These are phyloP conservation scores for Tetracladium setigerum DNA, from an alignment of 495 filamentous ascomycete species.

Conservation along the genomic window DNA sequence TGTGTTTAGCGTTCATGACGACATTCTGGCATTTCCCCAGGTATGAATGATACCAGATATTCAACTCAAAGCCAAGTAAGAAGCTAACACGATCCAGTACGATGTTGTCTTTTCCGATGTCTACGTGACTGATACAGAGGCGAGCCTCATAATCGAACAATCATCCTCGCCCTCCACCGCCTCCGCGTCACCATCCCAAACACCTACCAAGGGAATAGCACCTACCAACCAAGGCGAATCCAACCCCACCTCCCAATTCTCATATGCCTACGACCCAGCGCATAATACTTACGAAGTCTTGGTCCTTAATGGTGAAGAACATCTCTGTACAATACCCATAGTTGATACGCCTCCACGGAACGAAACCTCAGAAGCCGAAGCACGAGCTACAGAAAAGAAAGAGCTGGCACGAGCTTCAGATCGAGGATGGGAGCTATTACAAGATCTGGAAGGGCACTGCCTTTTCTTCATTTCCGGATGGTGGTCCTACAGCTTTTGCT, in stretches of 20 bases:
- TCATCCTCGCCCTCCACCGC: slow-evolving; percentile 9
- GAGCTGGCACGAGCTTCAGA: slow-evolving; percentile 79
- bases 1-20: slow-evolving; percentile 79
- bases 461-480: slow-evolving; percentile 88
- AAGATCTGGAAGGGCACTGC: slow-evolving; percentile 78
- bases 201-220: slow-evolving; percentile 18
- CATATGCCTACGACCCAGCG: slow-evolving; percentile 10
- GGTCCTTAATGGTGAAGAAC: slow-evolving; percentile 57
- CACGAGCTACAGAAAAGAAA: slow-evolving; percentile 68
- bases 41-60: slow-evolving; percentile 33
- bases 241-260: slow-evolving; percentile 14
- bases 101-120: slow-evolving; percentile 72
- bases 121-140: slow-evolving; percentile 65
- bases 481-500: slow-evolving; percentile 98
- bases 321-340: slow-evolving; percentile 79
- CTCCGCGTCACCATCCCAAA: slow-evolving; percentile 2
- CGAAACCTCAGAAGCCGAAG: slow-evolving; percentile 52
- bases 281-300: slow-evolving; percentile 63
- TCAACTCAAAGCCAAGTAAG: neutral
- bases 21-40: slow-evolving; percentile 87
- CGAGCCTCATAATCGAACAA: slow-evolving; percentile 47
- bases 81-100: slow-evolving; percentile 47
- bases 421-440: slow-evolving; percentile 82
- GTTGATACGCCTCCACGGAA: slow-evolving; percentile 50
- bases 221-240: slow-evolving; percentile 12